Percentiles rank a stretch among this genome's conserved stretches.
Conservation (phyloP, 1,139 yeast genomes). For the Hyphopichia burtonii region DNA sequence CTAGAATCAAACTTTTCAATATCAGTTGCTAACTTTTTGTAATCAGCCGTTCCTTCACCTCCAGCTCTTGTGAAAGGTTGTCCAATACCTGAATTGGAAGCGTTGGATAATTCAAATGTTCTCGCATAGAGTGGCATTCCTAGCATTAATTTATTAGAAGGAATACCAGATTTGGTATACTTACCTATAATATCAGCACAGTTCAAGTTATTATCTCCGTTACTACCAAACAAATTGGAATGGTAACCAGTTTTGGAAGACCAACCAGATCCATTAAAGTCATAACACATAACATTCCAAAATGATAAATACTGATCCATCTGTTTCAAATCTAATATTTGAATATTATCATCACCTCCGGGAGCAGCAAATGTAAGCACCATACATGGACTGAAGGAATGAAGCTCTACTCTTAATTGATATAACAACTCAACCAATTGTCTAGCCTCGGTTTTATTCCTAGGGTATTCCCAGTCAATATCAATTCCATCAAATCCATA, state of each 20-base stretch:
- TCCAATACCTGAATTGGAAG: conserved; percentile 37
- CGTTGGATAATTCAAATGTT: conserved; percentile 48
- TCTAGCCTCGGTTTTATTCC: conserved; percentile 42
- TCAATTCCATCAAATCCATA: conserved; percentile 88
- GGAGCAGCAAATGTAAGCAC: conserved; percentile 77
- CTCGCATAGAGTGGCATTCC: conserved; percentile 94
- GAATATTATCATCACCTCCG: conserved; percentile 50
- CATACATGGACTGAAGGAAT: conserved; percentile 20
- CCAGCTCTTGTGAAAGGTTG: conserved; percentile 37
- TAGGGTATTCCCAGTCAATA: conserved; percentile 93
- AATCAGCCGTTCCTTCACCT: conserved; percentile 52
- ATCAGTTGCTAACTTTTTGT: conserved; percentile 49
- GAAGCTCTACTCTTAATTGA: conserved; percentile 41
- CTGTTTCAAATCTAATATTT: conserved; percentile 39
- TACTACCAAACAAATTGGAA: conserved; percentile 57
- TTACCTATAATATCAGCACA: conserved; percentile 49
- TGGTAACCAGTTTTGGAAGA: conserved; percentile 61
- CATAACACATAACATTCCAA: conserved; percentile 93
- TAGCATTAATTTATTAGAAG: conserved; percentile 55
- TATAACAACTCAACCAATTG: conserved; percentile 46
- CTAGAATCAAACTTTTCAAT: conserved; percentile 51
- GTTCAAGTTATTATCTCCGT: conserved; percentile 45
- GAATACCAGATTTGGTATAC: conserved; percentile 44
- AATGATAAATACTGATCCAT: conserved; percentile 60
- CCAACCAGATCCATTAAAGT: conserved; percentile 76